Conservation (phyloP, 2,329 filamentous ascomycete genomes). For the Furcasterigmium furcatum region DNA sequence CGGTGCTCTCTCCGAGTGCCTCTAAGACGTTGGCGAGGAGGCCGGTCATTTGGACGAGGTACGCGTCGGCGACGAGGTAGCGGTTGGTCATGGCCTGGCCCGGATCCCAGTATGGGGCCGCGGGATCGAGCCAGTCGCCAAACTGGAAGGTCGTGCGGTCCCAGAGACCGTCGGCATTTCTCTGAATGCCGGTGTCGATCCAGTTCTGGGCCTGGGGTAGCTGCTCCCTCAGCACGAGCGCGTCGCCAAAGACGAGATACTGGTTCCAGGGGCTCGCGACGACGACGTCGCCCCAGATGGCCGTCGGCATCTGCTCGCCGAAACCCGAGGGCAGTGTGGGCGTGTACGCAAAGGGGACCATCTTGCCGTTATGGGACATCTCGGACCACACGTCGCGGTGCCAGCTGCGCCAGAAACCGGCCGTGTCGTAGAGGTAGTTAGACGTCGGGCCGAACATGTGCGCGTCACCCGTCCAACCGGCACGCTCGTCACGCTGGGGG, state of each 20-base stretch:
- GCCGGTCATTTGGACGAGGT: constrained; percentile 38
- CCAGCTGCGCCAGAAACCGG: constrained; percentile 48
- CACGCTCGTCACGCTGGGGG: constrained; percentile 51
- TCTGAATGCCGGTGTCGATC: constrained; percentile 30
- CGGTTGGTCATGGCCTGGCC: constrained; percentile 33
- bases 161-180: constrained; percentile 35
- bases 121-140: constrained; percentile 47
- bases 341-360: constrained; percentile 22
- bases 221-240: constrained; percentile 28
- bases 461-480: constrained; percentile 51
- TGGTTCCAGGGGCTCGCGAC: constrained; percentile 37
- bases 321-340: constrained; percentile 18
- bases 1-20: constrained; percentile 22
- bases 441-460: constrained; percentile 47
- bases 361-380: constrained; percentile 16
- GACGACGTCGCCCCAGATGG: constrained; percentile 40
- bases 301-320: constrained; percentile 13
- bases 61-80: constrained; percentile 41
- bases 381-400: constrained; percentile 39
- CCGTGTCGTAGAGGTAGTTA: constrained; percentile 50
- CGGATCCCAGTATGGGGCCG: constrained; percentile 35
- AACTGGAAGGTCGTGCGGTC: constrained; percentile 29
- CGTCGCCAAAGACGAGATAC: constrained; percentile 34
- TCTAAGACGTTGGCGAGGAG: constrained; percentile 29
- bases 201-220: constrained; percentile 35